Conservation (phyloP, 306 rosid genomes). For the Biancaea sappan region DNA sequence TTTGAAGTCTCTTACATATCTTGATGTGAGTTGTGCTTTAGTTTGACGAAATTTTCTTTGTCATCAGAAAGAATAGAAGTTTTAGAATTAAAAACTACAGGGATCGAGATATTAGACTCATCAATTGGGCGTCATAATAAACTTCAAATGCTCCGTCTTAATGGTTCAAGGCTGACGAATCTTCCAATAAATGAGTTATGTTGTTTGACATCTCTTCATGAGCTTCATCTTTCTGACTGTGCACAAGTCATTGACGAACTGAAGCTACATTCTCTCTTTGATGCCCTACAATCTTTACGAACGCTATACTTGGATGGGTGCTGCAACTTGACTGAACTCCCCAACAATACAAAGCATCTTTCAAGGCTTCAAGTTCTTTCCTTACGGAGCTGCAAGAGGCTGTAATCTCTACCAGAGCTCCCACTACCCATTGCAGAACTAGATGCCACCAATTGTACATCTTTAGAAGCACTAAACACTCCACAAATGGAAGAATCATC, state of each 20-base stretch:
- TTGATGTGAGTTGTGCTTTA: fast-evolving
- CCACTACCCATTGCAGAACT: conserved; percentile 9
- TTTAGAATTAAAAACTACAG: fast-evolving
- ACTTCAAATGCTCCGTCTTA: neutral
- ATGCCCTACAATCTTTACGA: neutral
- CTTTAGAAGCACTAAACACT: neutral
- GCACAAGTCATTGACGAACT: neutral
- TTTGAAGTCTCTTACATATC: neutral
- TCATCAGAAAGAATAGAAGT: neutral
- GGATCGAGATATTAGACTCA: neutral
- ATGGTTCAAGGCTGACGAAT: neutral
- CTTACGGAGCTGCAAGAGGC: neutral
- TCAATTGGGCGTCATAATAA: neutral
- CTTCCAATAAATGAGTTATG: neutral
- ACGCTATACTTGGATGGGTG: neutral
- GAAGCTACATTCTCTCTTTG: neutral
- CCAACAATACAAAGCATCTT: neutral
- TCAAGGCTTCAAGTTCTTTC: neutral
- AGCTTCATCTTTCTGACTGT: neutral
- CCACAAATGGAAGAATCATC: neutral
- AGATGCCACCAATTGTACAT: conserved; percentile 16
- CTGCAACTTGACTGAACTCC: neutral
- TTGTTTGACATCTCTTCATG: neutral
- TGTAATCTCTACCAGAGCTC: conserved; percentile 37
- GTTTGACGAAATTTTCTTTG: neutral